Evolutionary conservation across 495 filamentous ascomycete genomes (phyloP).

Genomic region (Pyrenula aspistea): DNA sequence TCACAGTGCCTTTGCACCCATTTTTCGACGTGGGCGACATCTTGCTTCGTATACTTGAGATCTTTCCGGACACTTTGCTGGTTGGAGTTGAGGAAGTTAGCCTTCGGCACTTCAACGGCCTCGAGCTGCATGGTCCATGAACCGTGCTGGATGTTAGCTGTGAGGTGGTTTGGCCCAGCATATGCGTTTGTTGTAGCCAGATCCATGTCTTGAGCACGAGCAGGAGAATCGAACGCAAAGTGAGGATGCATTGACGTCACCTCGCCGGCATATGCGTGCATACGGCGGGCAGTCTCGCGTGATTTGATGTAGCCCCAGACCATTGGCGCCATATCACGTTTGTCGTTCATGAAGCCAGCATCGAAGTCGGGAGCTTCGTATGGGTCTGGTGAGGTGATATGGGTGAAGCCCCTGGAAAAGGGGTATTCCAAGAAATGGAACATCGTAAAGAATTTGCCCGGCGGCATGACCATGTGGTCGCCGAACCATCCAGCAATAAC

Average conservation of each 20-base stretch:
- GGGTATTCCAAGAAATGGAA: slow-evolving; percentile 67
- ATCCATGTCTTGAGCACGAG: slow-evolving; percentile 60
- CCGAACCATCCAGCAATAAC: slow-evolving; percentile 45
- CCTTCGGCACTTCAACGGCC: slow-evolving; percentile 32
- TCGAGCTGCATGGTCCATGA: slow-evolving; percentile 30
- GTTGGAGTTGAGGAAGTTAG: slow-evolving; percentile 35
- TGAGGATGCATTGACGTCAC: slow-evolving; percentile 51
- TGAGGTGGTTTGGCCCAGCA: slow-evolving; percentile 60
- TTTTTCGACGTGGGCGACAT: slow-evolving; percentile 61
- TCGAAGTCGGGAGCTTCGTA: slow-evolving; percentile 73
- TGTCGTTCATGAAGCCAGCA: slow-evolving; percentile 77
- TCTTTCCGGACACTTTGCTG: slow-evolving; percentile 44
- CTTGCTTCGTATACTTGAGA: slow-evolving; percentile 53
- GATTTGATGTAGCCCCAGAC: slow-evolving; percentile 81
- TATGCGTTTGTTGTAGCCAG: slow-evolving; percentile 63
- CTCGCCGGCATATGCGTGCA: slow-evolving; percentile 70
- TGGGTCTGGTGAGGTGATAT: slow-evolving; percentile 58
- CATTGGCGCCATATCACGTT: slow-evolving; percentile 73
- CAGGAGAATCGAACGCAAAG: slow-evolving; percentile 56
- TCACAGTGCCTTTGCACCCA: slow-evolving; percentile 62
- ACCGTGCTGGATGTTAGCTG: slow-evolving; percentile 56
- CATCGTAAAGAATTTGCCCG: slow-evolving; percentile 79
- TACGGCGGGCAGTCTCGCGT: slow-evolving; percentile 67
- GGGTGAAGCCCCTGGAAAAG: slow-evolving; percentile 62
- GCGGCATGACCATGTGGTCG: slow-evolving; percentile 62